A percentile compares a stretch with the other conserved stretches of the same genome.
phyloP scores from a whole-genome alignment of 345 rosid genomes.

The Gossypium sturtianum region DNA sequence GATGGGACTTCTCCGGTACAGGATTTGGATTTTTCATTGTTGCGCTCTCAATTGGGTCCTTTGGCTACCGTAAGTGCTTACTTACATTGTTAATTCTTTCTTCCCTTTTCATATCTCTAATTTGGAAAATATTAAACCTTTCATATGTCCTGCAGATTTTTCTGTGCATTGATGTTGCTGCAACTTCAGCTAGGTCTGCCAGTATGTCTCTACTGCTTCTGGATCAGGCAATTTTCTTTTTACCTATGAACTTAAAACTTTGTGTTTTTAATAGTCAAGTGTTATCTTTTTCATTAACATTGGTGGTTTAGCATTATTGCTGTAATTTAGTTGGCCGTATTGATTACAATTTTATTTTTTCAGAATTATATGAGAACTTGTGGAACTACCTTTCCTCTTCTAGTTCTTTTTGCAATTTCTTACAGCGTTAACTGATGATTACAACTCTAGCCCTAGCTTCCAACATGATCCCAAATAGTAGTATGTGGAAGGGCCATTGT shows the following conservation, averaged over 20 bases:
- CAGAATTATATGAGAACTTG: neutral
- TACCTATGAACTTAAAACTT: slow-evolving; percentile 16
- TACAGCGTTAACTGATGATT: neutral
- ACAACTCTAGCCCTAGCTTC: neutral
- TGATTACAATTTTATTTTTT: neutral
- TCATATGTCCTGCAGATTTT: slow-evolving; percentile 55
- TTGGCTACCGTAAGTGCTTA: slow-evolving; percentile 75
- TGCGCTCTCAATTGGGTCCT: slow-evolving; percentile 76
- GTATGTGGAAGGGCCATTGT: neutral
- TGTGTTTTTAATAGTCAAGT: slow-evolving; percentile 4
- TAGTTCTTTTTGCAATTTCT: neutral
- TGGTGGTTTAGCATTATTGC: neutral
- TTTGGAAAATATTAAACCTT: slow-evolving; percentile 19
- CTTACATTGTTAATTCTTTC: slow-evolving; percentile 11
- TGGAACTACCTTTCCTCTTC: neutral
- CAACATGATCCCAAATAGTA: neutral
- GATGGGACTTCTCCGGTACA: slow-evolving; percentile 63
- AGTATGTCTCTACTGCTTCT: slow-evolving; percentile 70
- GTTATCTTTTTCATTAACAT: neutral
- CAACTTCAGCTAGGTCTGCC: slow-evolving; percentile 77
- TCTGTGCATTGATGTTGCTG: slow-evolving; percentile 90
- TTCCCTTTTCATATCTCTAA: slow-evolving; percentile 10
- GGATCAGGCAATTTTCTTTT: slow-evolving; percentile 55
- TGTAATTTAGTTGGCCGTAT: neutral
- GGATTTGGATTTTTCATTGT: slow-evolving; percentile 64